These are phyloP conservation scores for Hypoxylon sp. DNA, from an alignment of 2,329 filamentous ascomycete species.

Conservation along the genomic window DNA sequence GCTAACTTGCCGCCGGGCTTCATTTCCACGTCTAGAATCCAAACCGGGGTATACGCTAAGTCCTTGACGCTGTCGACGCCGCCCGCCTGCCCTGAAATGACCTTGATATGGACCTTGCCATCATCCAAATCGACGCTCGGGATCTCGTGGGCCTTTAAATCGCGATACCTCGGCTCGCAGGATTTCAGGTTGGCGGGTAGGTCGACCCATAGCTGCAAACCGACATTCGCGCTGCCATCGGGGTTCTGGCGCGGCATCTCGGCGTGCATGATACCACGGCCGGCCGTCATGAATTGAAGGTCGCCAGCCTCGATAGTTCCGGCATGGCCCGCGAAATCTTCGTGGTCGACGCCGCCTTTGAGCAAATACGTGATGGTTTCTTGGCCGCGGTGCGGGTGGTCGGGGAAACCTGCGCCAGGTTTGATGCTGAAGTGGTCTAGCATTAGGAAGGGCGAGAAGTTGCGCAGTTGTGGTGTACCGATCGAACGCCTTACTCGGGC, in stretches of 20 bases:
- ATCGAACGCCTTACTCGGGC: slow-evolving; percentile 89
- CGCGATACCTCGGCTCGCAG: slow-evolving; percentile 93
- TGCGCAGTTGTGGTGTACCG: slow-evolving; percentile 84
- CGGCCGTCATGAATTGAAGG: slow-evolving; percentile 98
- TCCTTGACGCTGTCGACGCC: slow-evolving; percentile 91
- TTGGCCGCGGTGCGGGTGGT: slow-evolving; percentile 87
- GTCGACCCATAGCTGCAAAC: slow-evolving; percentile 97
- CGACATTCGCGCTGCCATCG: slow-evolving; percentile 83
- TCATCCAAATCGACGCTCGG: slow-evolving; percentile 79
- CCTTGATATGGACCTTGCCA: slow-evolving; percentile 83
- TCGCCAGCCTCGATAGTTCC: slow-evolving; percentile 91
- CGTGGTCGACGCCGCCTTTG: slow-evolving; percentile 69
- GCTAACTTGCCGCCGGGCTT: slow-evolving; percentile 82
- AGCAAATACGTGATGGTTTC: slow-evolving; percentile 78
- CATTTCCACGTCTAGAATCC: slow-evolving; percentile 88
- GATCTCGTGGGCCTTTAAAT: slow-evolving; percentile 84
- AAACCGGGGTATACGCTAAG: slow-evolving; percentile 96
- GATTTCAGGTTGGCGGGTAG: slow-evolving; percentile 84
- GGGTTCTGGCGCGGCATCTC: slow-evolving; percentile 90
- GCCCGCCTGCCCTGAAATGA: slow-evolving; percentile 88
- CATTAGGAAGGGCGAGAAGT: slow-evolving; percentile 96
- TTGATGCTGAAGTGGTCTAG: slow-evolving; percentile 91
- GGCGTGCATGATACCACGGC: slow-evolving; percentile 90
- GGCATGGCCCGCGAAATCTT: slow-evolving; percentile 60
- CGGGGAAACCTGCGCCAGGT: slow-evolving; percentile 88